A percentile compares a stretch with the other conserved stretches of the same genome.
These are phyloP conservation scores for Fomitopsis palustris DNA, from an alignment of 1,284 basidiomycete species.

Conservation along the genomic window DNA sequence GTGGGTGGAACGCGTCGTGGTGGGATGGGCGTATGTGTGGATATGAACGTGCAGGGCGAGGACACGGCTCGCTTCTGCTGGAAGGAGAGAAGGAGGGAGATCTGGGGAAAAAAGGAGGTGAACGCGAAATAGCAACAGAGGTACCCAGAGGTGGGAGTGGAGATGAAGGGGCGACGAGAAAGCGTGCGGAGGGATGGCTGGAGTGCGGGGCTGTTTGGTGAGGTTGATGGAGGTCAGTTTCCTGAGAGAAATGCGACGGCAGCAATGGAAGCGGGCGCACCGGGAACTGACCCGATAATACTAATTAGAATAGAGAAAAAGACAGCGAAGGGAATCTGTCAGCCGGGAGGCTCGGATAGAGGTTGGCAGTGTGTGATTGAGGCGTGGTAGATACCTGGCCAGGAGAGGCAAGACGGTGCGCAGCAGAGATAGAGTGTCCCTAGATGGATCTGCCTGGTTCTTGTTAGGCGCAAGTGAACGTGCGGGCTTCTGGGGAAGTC, in stretches of 20 bases:
- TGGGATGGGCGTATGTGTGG: background rate
- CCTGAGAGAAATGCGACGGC: conserved; percentile 3
- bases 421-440: background rate
- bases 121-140: background rate
- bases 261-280: conserved; percentile 1
- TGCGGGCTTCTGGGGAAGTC: background rate
- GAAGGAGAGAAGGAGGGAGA: background rate
- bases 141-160: background rate
- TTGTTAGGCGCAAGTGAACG: background rate
- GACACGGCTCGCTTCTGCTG: background rate
- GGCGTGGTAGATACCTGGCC: conserved; percentile 1
- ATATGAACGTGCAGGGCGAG: background rate
- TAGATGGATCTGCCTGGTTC: background rate
- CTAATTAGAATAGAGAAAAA: background rate
- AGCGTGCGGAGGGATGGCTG: background rate
- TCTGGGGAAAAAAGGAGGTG: background rate
- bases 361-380: conserved; percentile 1
- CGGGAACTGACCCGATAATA: background rate
- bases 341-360: background rate
- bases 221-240: conserved; percentile 5
- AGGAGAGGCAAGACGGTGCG: background rate
- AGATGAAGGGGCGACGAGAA: conserved; percentile 1
- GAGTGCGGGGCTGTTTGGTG: conserved; percentile 5
- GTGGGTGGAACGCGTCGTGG: conserved; percentile 1
- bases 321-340: background rate